Percentiles rank a stretch among this genome's conserved stretches.
phyloP scores from a whole-genome alignment of 2,329 filamentous ascomycete genomes.

The Aspergillus cejpii region DNA sequence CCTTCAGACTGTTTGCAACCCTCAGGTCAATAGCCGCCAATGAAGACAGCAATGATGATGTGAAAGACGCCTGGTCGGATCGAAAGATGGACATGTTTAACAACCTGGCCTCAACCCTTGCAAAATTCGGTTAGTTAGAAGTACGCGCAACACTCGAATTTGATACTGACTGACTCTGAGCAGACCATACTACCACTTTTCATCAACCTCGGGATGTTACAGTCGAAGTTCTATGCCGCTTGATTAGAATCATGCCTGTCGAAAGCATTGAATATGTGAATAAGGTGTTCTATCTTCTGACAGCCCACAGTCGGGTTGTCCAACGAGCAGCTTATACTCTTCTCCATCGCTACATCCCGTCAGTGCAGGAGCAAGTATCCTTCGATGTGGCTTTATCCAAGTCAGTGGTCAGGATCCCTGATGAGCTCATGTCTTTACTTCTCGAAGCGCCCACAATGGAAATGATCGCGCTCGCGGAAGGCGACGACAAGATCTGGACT shows the following conservation, averaged over 20 bases:
- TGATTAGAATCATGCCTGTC: conserved; percentile 58
- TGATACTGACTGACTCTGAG: conserved; percentile 8
- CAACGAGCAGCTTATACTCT: conserved; percentile 76
- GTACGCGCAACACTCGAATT: background rate
- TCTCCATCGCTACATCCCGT: conserved; percentile 72
- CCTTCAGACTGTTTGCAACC: conserved; percentile 61
- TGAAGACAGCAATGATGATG: conserved; percentile 72
- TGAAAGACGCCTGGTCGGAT: conserved; percentile 65
- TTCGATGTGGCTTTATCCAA: conserved; percentile 59
- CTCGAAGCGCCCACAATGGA: conserved; percentile 68
- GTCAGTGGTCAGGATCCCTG: conserved; percentile 61
- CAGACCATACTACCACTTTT: conserved; percentile 46
- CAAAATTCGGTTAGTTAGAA: conserved; percentile 35
- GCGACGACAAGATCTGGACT: conserved; percentile 60
- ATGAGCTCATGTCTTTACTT: conserved; percentile 77
- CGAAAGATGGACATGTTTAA: conserved; percentile 56
- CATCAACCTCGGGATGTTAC: conserved; percentile 67
- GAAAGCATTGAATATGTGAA: conserved; percentile 57
- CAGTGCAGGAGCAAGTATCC: conserved; percentile 71
- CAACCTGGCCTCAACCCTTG: conserved; percentile 39
- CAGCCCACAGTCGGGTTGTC: conserved; percentile 65
- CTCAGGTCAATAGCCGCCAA: conserved; percentile 54
- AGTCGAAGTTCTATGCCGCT: conserved; percentile 64
- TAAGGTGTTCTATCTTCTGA: conserved; percentile 68
- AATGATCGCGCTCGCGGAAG: conserved; percentile 58